Evolutionary conservation across 163 green algal genomes (phyloP).

Genomic region (Prototheca cutis): DNA sequence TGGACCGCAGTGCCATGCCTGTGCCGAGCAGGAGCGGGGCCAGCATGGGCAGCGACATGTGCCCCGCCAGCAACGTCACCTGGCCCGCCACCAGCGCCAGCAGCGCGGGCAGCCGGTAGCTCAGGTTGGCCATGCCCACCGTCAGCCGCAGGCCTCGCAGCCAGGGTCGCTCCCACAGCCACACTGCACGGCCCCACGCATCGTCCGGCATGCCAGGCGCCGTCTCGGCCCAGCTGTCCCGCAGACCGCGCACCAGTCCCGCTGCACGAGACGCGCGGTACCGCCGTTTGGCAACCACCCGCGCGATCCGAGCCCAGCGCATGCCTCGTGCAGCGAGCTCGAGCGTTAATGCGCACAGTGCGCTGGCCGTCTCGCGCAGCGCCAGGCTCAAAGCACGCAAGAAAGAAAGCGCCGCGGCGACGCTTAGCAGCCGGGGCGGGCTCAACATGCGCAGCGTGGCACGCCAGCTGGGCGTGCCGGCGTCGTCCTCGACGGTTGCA

Average conservation of each 20-base stretch:
- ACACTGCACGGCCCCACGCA: conserved; percentile 38
- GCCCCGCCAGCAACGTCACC: conserved; percentile 38
- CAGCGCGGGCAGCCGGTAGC: conserved; percentile 46
- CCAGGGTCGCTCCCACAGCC: conserved; percentile 45
- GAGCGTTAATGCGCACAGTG: neutral
- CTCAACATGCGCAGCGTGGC: too few relatives aligned
- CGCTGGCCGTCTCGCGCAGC: neutral
- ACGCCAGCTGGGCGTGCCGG: too few relatives aligned
- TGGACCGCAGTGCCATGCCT: conserved; percentile 56
- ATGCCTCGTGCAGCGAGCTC: too few relatives aligned
- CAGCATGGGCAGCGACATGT: conserved; percentile 61
- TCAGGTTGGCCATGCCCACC: conserved; percentile 45
- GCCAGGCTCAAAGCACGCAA: neutral
- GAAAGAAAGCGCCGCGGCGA: too few relatives aligned
- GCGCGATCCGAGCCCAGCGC: too few relatives aligned
- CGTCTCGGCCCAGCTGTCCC: conserved; percentile 2
- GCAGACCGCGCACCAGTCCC: conserved; percentile 4
- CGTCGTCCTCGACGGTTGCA: too few relatives aligned
- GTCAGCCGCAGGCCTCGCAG: conserved; percentile 51
- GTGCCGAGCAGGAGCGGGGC: conserved; percentile 61
- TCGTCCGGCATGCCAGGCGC: conserved; percentile 27
- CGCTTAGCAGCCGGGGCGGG: too few relatives aligned
- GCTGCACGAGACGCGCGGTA: too few relatives aligned
- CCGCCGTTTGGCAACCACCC: too few relatives aligned
- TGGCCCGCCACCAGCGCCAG: conserved; percentile 50